phyloP scores from a whole-genome alignment of 495 filamentous ascomycete species.

The Xylaria castorea region DNA sequence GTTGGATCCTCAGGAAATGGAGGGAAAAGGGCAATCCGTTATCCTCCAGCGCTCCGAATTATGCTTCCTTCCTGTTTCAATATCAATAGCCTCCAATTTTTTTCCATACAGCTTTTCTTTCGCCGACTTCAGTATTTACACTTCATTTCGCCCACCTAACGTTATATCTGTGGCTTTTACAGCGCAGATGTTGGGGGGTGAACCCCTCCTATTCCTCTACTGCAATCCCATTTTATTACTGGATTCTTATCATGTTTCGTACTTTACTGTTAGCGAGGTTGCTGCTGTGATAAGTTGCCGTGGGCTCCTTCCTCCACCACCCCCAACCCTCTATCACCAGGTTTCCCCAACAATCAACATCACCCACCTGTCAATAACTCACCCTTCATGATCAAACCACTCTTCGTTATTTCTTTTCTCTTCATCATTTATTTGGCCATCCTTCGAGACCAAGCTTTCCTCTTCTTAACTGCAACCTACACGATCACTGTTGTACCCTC shows the following conservation, averaged over 20 bases:
- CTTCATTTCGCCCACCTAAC: not conserved
- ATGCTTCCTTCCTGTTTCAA: not conserved
- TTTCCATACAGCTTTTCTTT: not conserved
- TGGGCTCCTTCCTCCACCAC: not conserved
- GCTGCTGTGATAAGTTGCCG: not conserved
- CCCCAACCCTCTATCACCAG: not conserved
- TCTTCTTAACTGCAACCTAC: not conserved
- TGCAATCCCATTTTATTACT: not conserved
- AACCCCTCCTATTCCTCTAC: not conserved
- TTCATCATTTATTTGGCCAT: not conserved
- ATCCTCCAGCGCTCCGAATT: not conserved
- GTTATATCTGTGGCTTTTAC: not conserved
- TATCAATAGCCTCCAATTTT: not conserved
- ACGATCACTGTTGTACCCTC: not conserved
- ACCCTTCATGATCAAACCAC: not conserved
- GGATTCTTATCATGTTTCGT: not conserved
- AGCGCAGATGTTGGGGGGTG: not conserved
- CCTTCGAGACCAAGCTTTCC: not conserved
- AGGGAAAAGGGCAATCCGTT: not conserved
- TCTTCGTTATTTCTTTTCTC: not conserved
- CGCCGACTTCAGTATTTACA: not conserved
- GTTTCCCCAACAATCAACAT: not conserved
- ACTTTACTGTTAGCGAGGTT: not conserved
- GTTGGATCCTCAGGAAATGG: not conserved
- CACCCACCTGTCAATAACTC: not conserved